Conservation (phyloP, 805 yeast species). For the Brettanomyces nanus region DNA sequence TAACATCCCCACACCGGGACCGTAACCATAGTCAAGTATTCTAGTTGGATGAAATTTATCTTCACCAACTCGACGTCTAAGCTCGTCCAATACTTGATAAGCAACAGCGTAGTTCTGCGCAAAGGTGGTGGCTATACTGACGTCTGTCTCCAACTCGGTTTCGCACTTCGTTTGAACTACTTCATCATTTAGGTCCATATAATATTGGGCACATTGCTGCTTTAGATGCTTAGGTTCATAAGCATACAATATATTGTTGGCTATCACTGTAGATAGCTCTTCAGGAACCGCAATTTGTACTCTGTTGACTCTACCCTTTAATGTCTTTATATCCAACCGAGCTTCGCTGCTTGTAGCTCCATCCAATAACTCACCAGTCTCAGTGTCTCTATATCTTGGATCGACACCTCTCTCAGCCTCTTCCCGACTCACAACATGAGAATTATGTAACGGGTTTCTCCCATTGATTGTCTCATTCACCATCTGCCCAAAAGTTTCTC, state of each 20-base stretch:
- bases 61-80: constrained; percentile 46
- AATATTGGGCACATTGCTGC: constrained; percentile 38
- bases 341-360: constrained; percentile 42
- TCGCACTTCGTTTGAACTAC: constrained; percentile 39
- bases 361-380: constrained; percentile 23
- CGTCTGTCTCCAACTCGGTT: constrained; percentile 54
- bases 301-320: constrained; percentile 47
- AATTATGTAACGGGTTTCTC: constrained; percentile 23
- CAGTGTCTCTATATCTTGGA: constrained; percentile 24
- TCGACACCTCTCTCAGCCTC: constrained; percentile 26
- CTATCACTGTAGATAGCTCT: constrained; percentile 47
- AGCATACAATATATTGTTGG: constrained; percentile 52
- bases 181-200: constrained; percentile 35
- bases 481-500: constrained; percentile 35
- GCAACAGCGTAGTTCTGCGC: constrained; percentile 72
- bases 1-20: constrained; percentile 88
- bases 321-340: constrained; percentile 50
- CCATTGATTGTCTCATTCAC: constrained; percentile 31
- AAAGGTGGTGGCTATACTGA: constrained; percentile 73
- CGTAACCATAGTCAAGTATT: constrained; percentile 75
- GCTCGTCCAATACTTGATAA: constrained; percentile 57
- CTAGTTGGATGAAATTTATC: constrained; percentile 49
- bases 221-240: constrained; percentile 59
- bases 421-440: constrained; percentile 30
- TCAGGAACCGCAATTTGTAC: constrained; percentile 48